These are phyloP conservation scores for Syncephalastrum monosporum DNA, from an alignment of 371 early-diverging fungal genomes.

Conservation along the genomic window DNA sequence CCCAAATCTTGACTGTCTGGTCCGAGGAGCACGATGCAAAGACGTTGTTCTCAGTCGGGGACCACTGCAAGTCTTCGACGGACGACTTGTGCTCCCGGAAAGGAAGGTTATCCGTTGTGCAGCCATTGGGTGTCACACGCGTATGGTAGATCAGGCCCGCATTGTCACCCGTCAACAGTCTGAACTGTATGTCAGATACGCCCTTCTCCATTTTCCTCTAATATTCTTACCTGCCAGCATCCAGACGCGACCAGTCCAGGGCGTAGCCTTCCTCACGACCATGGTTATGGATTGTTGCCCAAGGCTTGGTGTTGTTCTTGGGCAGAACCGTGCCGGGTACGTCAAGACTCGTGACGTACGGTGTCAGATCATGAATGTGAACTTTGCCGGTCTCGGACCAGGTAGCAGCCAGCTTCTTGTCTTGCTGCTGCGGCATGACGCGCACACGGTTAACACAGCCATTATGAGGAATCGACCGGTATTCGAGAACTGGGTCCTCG, in stretches of 20 bases:
- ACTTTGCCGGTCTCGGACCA: slow-evolving; percentile 96
- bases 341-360: slow-evolving; percentile 75
- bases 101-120: slow-evolving; percentile 68
- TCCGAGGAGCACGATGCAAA: slow-evolving; percentile 93
- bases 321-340: slow-evolving; percentile 72
- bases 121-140: slow-evolving; percentile 54
- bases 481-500: slow-evolving; percentile 92
- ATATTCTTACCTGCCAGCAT: slow-evolving; percentile 55
- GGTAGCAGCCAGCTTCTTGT: slow-evolving; percentile 76
- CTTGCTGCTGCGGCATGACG: slow-evolving; percentile 63
- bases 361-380: slow-evolving; percentile 83
- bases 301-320: slow-evolving; percentile 59
- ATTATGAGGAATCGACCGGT: slow-evolving; percentile 75
- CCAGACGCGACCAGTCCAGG: slow-evolving; percentile 87
- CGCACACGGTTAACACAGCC: slow-evolving; percentile 95
- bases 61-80: slow-evolving; percentile 97
- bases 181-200: slow-evolving; percentile 11
- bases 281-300: slow-evolving; percentile 79
- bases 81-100: slow-evolving; percentile 85
- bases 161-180: slow-evolving; percentile 89
- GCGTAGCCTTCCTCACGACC: slow-evolving; percentile 89
- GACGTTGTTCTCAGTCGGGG: slow-evolving; percentile 83
- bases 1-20: slow-evolving; percentile 93
- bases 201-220: slow-evolving; percentile 1
- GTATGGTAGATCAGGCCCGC: slow-evolving; percentile 81